Conservation (phyloP, 2,329 filamentous ascomycete species). For the Hypoxylon sp. region DNA sequence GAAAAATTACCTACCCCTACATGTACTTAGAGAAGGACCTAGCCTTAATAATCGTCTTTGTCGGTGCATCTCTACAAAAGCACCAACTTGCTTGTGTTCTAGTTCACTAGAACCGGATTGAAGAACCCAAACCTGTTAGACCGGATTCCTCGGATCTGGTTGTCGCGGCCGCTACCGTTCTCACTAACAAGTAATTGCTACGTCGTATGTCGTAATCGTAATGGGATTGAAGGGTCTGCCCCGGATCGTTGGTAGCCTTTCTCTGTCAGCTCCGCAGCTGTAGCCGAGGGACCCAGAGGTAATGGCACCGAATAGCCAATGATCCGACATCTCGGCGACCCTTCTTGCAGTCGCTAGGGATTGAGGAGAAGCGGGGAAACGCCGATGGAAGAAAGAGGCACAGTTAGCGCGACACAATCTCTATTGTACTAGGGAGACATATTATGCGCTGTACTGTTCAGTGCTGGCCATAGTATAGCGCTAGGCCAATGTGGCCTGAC, state of each 20-base stretch:
- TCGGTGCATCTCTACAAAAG: constrained; percentile 15
- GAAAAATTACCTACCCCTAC: too few species aligned
- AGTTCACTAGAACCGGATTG: neutral
- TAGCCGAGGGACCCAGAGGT: constrained; percentile 14
- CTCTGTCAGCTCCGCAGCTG: constrained; percentile 15
- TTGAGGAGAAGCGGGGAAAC: constrained; percentile 17
- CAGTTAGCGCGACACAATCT: constrained; percentile 18
- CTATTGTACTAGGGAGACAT: constrained; percentile 32
- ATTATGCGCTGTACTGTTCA: constrained; percentile 12
- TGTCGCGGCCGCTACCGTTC: constrained; percentile 24
- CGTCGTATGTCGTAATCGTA: constrained; percentile 29
- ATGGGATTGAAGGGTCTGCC: constrained; percentile 3
- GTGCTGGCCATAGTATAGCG: constrained; percentile 21
- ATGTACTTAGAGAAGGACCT: neutral
- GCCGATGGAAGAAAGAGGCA: constrained; percentile 1
- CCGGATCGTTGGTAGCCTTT: constrained; percentile 19
- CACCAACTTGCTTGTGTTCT: neutral
- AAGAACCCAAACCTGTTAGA: neutral
- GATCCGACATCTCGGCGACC: constrained; percentile 13
- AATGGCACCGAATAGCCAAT: constrained; percentile 24
- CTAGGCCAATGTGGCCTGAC: constrained; percentile 13
- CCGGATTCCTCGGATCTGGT: constrained; percentile 25
- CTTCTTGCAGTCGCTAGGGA: constrained; percentile 18
- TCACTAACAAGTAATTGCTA: constrained; percentile 15
- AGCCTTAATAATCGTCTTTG: constrained; percentile 12